Evolutionary conservation across 345 rosid genomes (phyloP), one percentile per base, ranked within the genome.

Genomic region (Hevea brasiliensis): DNA sequence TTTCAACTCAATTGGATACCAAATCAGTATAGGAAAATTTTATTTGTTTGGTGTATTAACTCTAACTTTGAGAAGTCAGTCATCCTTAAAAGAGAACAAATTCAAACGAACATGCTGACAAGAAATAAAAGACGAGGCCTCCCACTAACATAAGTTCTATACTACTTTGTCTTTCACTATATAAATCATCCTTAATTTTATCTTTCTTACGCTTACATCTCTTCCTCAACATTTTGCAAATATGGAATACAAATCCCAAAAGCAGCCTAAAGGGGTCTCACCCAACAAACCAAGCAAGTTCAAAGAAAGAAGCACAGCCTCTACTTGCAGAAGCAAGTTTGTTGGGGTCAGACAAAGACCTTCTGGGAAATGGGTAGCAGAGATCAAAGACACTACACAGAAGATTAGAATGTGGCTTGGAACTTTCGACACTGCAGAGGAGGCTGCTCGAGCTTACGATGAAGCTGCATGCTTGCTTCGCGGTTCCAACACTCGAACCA

Each of bases 391-490:
- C 87, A 89, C 97, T 0, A 86, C 92, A 6, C 92, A 87, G 70
- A 88, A 89, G 88, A 93, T 89, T 64, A 87, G 98, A 45, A 89
- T 93, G 98, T 93, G 97, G 97, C 89, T 93, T 0, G 98, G 97
- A 42, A 93, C 97, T 3, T 93, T 91, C 12, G 85, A 90, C 55
- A 85, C 94, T 0, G 94, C 94, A 1, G 95, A 89, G 70, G 95
- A 91, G 72, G 98, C 98, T 40, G 98, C 98, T 3, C 85, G 86
- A 42, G 97, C 97, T 20, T 93, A 93, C 32, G 98, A 91, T 57
- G 97, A 89, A 79, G 97, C 96, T 51, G 98, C 98, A 4, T 89
- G 83, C 71, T 91, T 91, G 75, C 87, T 93, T 45, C 92, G 97
- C 5, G 98, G 98, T 21, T 85, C 94, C 14, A 93, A 91, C 20